Evolutionary conservation across 768 basidiomycete species (phyloP), one percentile per base, ranked within the genome.

Genomic region (Tulasnella sp.): DNA sequence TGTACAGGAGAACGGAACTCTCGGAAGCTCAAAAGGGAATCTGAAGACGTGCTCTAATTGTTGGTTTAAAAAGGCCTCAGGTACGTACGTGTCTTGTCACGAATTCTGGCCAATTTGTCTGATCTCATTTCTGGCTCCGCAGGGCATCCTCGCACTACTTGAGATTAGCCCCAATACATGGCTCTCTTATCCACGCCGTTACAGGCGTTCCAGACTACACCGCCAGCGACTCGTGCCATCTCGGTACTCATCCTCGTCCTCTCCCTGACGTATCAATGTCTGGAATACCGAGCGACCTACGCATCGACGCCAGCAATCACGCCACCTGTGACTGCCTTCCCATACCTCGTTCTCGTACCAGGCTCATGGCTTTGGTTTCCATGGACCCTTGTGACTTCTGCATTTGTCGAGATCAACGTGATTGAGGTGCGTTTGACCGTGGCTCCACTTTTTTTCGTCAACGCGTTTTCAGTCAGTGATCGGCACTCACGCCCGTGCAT

Each of bases 311-410:
- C 54, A 56, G 42, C 54, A 56, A 24, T 19, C 15, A 9, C 21
- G 4, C 55, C 32, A 49, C 70, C 62, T 7, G 7, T 38, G 7
- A 7, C 73, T 67, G 56, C 76, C 67, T 65, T 72, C 27, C 82
- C 85, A 29, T 94, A 86, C 72, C 76, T 95, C 67, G 82, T 85
- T 4, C 74, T 94, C 61, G 76, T 88, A 10, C 93, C 93, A 3
- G 93, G 91, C 13, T 78, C 80, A 43, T 85, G 84, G 66, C 66
- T 91, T 29, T 89, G 85, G 70, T 83, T 84, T 63, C 95, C 95
- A 48, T 99, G 96, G 96, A 91, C 91, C 2, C 78, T 98, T 65
- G 73, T 92, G n/a, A 93, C 87, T 3, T 86, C 89, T 2, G 85
- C 82, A 19, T 80, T 93, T 61, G 87, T 96, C 17, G 96, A 99